These are phyloP conservation scores for Pichia nanzhaoensis DNA, from an alignment of 805 yeast species.

Conservation along the genomic window DNA sequence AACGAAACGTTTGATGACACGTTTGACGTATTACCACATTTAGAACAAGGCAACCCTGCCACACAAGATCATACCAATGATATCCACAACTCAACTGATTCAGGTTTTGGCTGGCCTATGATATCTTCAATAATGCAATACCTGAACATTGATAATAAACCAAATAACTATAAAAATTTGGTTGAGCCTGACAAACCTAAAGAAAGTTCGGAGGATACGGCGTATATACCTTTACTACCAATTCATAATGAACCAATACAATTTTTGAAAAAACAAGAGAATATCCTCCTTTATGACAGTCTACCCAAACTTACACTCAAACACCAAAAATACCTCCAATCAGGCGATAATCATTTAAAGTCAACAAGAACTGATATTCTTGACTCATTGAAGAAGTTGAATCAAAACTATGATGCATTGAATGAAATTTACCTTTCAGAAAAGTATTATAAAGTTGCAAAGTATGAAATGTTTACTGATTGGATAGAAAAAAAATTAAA, in stretches of 20 bases:
- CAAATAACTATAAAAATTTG: too few species aligned
- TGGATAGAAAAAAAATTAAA: constrained; percentile 37
- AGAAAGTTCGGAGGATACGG: not conserved
- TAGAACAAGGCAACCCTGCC: not conserved
- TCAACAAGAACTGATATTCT: constrained; percentile 27
- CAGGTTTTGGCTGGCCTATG: constrained; percentile 1
- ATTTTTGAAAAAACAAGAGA: constrained; percentile 29
- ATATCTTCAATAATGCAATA: constrained; percentile 8
- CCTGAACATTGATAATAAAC: too few species aligned
- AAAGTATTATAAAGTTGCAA: constrained; percentile 17
- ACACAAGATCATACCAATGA: too few species aligned
- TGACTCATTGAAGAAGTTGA: constrained; percentile 30
- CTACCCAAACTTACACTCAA: constrained; percentile 16
- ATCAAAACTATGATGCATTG: constrained; percentile 38
- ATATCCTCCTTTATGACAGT: constrained; percentile 21
- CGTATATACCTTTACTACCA: constrained; percentile 2
- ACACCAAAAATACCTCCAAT: constrained; percentile 26
- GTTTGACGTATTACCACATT: constrained; percentile 1
- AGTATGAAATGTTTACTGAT: constrained; percentile 22
- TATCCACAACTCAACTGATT: too few species aligned
- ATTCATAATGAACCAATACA: constrained; percentile 26
- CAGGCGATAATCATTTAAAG: constrained; percentile 32
- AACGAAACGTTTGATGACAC: not conserved
- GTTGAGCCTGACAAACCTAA: not conserved
- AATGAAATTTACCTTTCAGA: constrained; percentile 41